Evolutionary conservation across 2,329 filamentous ascomycete genomes (phyloP), one percentile per base, ranked within the genome.

Genomic region (Cercospora sp.): DNA sequence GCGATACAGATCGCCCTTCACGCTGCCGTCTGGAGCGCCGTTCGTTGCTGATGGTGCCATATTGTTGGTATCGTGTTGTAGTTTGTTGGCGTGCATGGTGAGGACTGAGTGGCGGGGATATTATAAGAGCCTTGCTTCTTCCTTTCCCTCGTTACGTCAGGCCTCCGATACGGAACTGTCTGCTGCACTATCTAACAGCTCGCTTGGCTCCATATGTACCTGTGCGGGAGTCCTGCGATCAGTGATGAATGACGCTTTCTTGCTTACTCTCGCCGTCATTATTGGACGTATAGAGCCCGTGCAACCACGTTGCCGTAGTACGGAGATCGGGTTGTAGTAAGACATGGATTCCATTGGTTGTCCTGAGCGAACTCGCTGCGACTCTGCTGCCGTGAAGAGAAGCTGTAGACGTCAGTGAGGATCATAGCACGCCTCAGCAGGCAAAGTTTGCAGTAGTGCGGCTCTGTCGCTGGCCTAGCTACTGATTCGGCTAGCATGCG

Each of bases 1-100:
- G 66, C 80, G 78, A 74, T 80, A 65, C 32, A 66, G 43, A 45
- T 72, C 64, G 13, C 70, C 70, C 21, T 55, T 58, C 21, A 53
- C 13, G 13, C 61, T 40, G 21, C 63, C 69, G 28, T 72, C 71
- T 9, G 71, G 65, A 5, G 63, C 37, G 66, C 59, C 68, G 37
- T 66, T 63, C 32, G 68, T 72, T 66, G 71, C 68, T 61, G 70
- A 65, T 53, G 70, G 70, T 37, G 72, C 72, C 72, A 73, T 73
- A 10, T 60, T 70, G 66, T 61, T 13, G 24, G 64, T 40, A 58
- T 68, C 51, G 34, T 59, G 16, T 12, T 64, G 67, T 30, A 58
- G 24, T 32, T 26, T 58, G 34, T 63, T 61, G 45, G 51, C 49
- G 45, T 67, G 67, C 65, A 67, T 67, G 8, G n/a, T 58, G 64